A percentile compares a stretch with the other conserved stretches of the same genome.
phyloP scores from a whole-genome alignment of 2,329 filamentous ascomycete genomes.

The Elsinoe batatas region DNA sequence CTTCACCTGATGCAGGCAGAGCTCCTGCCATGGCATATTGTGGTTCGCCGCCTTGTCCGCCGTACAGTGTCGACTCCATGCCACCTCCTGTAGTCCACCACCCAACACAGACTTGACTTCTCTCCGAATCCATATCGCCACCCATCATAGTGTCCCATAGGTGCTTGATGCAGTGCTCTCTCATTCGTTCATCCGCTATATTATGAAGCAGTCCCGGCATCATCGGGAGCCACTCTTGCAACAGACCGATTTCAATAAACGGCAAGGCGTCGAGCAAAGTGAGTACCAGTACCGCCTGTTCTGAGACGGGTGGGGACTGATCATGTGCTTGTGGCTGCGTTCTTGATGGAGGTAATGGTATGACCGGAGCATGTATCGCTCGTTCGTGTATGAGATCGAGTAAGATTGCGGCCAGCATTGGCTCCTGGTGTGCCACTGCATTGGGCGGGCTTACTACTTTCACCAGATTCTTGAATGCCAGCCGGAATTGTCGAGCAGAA shows the following conservation, averaged over 20 bases:
- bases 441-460: constrained; percentile 74
- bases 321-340: constrained; percentile 13
- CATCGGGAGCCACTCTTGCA: constrained; percentile 74
- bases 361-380: constrained; percentile 45
- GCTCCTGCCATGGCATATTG: constrained; percentile 9
- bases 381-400: constrained; percentile 68
- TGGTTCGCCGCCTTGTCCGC: constrained; percentile 20
- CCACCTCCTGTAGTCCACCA: constrained; percentile 73
- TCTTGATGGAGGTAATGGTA: constrained; percentile 24
- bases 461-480: constrained; percentile 79
- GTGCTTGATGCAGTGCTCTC: constrained; percentile 55
- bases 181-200: constrained; percentile 53
- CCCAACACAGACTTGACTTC: constrained; percentile 64
- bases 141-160: constrained; percentile 71
- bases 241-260: constrained; percentile 55
- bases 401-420: constrained; percentile 67
- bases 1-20: not conserved
- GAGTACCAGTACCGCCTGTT: constrained; percentile 67
- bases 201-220: constrained; percentile 57
- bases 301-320: constrained; percentile 45
- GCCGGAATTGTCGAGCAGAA: constrained; percentile 73
- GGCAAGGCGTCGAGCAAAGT: constrained; percentile 72
- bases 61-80: constrained; percentile 46
- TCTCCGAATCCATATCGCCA: constrained; percentile 82
- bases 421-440: constrained; percentile 60